These are phyloP conservation scores for Gossypium gossypioides DNA, from an alignment of 441 rosid genomes.

Conservation along the genomic window DNA sequence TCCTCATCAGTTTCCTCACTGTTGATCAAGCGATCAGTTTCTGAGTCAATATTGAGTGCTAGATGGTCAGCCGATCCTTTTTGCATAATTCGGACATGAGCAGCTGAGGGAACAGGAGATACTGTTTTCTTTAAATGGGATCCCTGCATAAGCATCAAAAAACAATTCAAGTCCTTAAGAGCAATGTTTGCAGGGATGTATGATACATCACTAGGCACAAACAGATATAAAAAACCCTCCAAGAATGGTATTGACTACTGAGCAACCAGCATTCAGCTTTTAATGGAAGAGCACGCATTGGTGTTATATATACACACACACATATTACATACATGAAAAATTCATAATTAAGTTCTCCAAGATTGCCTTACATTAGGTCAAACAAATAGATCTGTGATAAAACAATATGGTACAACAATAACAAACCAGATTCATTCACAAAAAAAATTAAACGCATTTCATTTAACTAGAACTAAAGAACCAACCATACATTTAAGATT, in stretches of 20 bases:
- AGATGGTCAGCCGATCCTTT: constrained; percentile 90
- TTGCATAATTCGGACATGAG: constrained; percentile 65
- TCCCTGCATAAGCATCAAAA: constrained; percentile 40
- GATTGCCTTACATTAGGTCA: neutral
- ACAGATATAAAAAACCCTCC: neutral
- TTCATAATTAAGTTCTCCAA: neutral
- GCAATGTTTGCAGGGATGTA: neutral
- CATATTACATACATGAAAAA: neutral
- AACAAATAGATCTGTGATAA: neutral
- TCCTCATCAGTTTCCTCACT: constrained; percentile 59
- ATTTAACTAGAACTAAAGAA: neutral
- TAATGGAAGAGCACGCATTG: neutral
- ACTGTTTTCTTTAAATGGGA: constrained; percentile 36
- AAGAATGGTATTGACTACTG: neutral
- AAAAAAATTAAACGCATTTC: neutral
- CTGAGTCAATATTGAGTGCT: constrained; percentile 61
- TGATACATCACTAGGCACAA: neutral
- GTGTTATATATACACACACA: neutral
- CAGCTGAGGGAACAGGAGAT: constrained; percentile 61
- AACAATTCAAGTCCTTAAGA: constrained; percentile 3
- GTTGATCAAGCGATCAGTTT: constrained; percentile 51
- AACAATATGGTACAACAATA: neutral
- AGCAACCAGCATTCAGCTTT: neutral
- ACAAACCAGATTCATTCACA: neutral
- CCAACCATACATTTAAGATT: neutral